phyloP scores from a whole-genome alignment of 208 protist genomes.

The Acanthamoeba rhysodes region DNA sequence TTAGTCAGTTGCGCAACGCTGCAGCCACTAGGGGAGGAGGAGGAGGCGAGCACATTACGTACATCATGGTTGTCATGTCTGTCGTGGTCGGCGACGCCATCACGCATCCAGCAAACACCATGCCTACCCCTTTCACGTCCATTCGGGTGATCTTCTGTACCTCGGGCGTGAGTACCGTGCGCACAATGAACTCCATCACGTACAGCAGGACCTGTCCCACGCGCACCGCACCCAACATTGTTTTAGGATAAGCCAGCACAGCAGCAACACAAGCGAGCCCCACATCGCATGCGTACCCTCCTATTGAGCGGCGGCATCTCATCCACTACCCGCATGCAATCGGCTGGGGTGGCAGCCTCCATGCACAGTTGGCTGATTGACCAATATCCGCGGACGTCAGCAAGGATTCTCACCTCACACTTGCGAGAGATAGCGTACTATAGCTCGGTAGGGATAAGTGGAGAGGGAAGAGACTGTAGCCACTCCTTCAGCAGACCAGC shows the following conservation, averaged over 20 bases:
- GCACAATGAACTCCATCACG: constrained; percentile 41
- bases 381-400: background rate
- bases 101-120: constrained; percentile 14
- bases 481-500: constrained; percentile 61
- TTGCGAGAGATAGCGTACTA: background rate
- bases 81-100: background rate
- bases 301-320: constrained; percentile 38
- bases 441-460: constrained; percentile 34
- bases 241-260: too few species aligned
- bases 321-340: background rate
- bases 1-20: too few species aligned
- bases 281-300: background rate
- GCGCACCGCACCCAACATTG: too few species aligned
- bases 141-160: constrained; percentile 52
- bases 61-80: constrained; percentile 64
- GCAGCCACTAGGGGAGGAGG: background rate
- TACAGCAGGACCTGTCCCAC: background rate
- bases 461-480: constrained; percentile 38
- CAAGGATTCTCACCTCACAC: too few species aligned
- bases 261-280: background rate
- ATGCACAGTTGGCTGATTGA: constrained; percentile 26
- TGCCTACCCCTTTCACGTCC: constrained; percentile 24
- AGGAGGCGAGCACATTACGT: background rate
- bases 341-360: background rate
- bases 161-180: constrained; percentile 1